Base-by-base conservation (phyloP, 2,329 filamentous ascomycete species). In the Scedosporium dehoogii region DNA sequence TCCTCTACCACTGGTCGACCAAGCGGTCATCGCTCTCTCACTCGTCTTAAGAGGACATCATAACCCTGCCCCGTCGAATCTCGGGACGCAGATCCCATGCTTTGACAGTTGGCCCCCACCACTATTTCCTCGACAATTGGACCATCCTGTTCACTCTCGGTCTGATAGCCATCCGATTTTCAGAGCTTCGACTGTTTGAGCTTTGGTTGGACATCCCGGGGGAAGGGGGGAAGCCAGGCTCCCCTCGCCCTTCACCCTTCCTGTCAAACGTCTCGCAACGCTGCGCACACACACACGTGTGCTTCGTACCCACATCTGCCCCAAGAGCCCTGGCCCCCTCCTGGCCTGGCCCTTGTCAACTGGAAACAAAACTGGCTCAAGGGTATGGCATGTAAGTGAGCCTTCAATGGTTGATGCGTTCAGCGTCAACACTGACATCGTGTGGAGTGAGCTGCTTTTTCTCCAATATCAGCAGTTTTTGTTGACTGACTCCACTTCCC, bases 121-220 rank as follows among this genome's bases (percentile, higher is more conserved):
- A 48, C n/a, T 14, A 6, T 23, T 25, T 16, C 33, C 48, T 38
- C 14, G 21, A 29, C 5, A 41, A 33, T 58, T 21, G 44, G 23
- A 23, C 25, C 53, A 48, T 48, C 60, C 60, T 62, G 53, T 33
- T 42, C 53, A 62, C 60, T 62, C 29, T 62, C 60, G 60, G 60
- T 55, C 60, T 46, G 53, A 58, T 27, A 41, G 16, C 42, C 60
- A 51, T 62, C 60, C 60, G 60, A 62, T 62, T 16, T 42, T 42
- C 33, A 18, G 25, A 51, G 48, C 21, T 6, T 48, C 23, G 21
- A 33, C n/a, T 57, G 60, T 62, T 57, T 51, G 59, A 60, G 59
- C n/a, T 21, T 42, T n/a, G 58, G 18, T 38, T 38, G 33, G 33
- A 3, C 9, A 6, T 38, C 9, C 33, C 6, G 29, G 29, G 9